phyloP scores from a whole-genome alignment of 2,329 filamentous ascomycete genomes.

The Cladophialophora bantiana region DNA sequence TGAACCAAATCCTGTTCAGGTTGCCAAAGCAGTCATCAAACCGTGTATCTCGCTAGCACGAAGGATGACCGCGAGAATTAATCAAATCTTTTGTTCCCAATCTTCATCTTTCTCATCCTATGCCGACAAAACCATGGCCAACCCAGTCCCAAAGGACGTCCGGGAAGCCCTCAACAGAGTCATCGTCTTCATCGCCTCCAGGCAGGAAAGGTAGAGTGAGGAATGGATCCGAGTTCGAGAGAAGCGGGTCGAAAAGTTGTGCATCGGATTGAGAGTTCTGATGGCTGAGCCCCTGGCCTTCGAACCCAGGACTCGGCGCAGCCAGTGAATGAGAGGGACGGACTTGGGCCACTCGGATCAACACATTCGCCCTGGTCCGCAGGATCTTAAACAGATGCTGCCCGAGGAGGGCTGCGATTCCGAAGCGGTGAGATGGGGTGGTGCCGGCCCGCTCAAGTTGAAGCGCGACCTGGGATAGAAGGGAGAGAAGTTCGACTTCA shows the following conservation, averaged over 20 bases:
- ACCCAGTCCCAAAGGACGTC: constrained; percentile 44
- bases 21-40: no score
- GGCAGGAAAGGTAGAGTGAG: constrained; percentile 33
- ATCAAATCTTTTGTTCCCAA: neutral
- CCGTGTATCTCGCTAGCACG: no score
- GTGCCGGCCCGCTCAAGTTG: constrained; percentile 43
- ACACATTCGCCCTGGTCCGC: constrained; percentile 36
- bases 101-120: neutral
- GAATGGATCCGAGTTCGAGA: constrained; percentile 40
- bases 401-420: constrained; percentile 44
- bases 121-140: constrained; percentile 39
- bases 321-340: no score
- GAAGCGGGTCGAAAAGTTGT: constrained; percentile 8
- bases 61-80: neutral
- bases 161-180: constrained; percentile 39
- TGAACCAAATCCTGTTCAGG: no score
- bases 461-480: constrained; percentile 42
- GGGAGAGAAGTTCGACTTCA: constrained; percentile 42
- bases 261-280: constrained; percentile 1
- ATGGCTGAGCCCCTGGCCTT: neutral
- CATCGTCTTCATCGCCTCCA: constrained; percentile 19
- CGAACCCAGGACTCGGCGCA: no score
- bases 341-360: constrained; percentile 11
- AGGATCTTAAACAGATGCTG: constrained; percentile 44
- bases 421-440: constrained; percentile 43